A percentile compares a stretch with the other conserved stretches of the same genome.
phyloP scores from a whole-genome alignment of 1,284 basidiomycete species.

The Apiotrichum domesticum region DNA sequence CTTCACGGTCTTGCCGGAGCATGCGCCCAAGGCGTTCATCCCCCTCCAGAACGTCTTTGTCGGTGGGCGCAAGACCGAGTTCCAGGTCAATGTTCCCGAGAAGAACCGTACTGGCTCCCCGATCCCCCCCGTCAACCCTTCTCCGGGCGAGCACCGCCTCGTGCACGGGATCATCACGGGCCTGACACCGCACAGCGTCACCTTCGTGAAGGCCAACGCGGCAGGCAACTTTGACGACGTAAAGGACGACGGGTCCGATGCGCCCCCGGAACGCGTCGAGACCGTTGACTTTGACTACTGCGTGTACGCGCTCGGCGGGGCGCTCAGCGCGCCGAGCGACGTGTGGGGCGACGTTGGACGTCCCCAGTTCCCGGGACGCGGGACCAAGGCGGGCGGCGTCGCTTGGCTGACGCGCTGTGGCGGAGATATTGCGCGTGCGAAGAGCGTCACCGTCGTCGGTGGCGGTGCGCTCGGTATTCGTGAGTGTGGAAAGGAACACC shows the following conservation, averaged over 20 bases:
- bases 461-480: slow-evolving; percentile 52
- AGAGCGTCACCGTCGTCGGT: slow-evolving; percentile 45
- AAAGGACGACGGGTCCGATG: slow-evolving; percentile 8
- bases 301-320: slow-evolving; percentile 47
- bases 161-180: slow-evolving; percentile 54
- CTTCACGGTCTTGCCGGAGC: slow-evolving; percentile 46
- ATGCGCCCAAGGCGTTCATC: slow-evolving; percentile 56
- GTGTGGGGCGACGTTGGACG: slow-evolving; percentile 31
- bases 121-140: neutral
- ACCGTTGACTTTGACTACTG: slow-evolving; percentile 47
- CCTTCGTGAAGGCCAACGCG: slow-evolving; percentile 42
- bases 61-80: slow-evolving; percentile 3
- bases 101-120: slow-evolving; percentile 1
- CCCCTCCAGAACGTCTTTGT: slow-evolving; percentile 54
- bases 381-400: slow-evolving; percentile 35
- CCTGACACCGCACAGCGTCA: slow-evolving; percentile 50
- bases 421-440: slow-evolving; percentile 36
- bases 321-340: slow-evolving; percentile 42
- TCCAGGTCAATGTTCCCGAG: slow-evolving; percentile 1
- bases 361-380: slow-evolving; percentile 16
- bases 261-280: slow-evolving; percentile 6
- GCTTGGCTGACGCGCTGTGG: slow-evolving; percentile 26
- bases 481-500: slow-evolving; percentile 20
- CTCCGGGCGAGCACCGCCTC: slow-evolving; percentile 26
- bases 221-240: slow-evolving; percentile 13